Evolutionary conservation across 768 basidiomycete species (phyloP).

Genomic region (Panellus pusillus): DNA sequence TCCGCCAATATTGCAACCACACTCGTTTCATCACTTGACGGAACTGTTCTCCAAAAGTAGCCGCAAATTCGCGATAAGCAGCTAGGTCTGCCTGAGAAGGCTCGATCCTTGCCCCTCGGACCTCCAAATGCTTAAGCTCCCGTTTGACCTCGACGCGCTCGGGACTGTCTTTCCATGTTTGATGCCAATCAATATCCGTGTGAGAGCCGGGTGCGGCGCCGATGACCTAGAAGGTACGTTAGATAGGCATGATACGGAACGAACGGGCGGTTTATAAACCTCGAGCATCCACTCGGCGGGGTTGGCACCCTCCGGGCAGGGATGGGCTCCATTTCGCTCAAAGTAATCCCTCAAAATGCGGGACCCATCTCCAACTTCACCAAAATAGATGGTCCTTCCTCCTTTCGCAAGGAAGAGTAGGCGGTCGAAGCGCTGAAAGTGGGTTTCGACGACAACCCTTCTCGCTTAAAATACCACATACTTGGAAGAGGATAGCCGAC

Average conservation of each 20-base stretch:
- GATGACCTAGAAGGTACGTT: constrained; percentile 28
- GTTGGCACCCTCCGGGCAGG: constrained; percentile 56
- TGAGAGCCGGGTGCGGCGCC: constrained; percentile 42
- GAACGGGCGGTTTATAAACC: too few species aligned
- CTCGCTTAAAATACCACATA: not conserved
- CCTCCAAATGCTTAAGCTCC: constrained; percentile 33
- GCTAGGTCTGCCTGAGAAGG: constrained; percentile 14
- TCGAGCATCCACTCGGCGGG: constrained; percentile 52
- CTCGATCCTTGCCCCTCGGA: constrained; percentile 7
- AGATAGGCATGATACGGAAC: too few species aligned
- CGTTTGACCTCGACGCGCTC: constrained; percentile 36
- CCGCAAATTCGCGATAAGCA: constrained; percentile 24
- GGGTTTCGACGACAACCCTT: constrained; percentile 31
- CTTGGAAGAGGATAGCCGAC: not conserved
- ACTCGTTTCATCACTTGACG: constrained; percentile 25
- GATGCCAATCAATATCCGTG: constrained; percentile 39
- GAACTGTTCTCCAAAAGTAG: constrained; percentile 25
- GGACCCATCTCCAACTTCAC: constrained; percentile 53
- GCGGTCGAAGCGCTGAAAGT: constrained; percentile 55
- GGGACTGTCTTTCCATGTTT: constrained; percentile 40
- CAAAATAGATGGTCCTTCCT: constrained; percentile 57
- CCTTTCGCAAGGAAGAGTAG: constrained; percentile 39
- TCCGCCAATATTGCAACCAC: constrained; percentile 29
- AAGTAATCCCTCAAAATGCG: constrained; percentile 58
- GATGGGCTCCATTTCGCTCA: constrained; percentile 52